These are phyloP conservation scores for Microbotryum intermedium DNA, from an alignment of 1,284 basidiomycete species.

Conservation along the genomic window DNA sequence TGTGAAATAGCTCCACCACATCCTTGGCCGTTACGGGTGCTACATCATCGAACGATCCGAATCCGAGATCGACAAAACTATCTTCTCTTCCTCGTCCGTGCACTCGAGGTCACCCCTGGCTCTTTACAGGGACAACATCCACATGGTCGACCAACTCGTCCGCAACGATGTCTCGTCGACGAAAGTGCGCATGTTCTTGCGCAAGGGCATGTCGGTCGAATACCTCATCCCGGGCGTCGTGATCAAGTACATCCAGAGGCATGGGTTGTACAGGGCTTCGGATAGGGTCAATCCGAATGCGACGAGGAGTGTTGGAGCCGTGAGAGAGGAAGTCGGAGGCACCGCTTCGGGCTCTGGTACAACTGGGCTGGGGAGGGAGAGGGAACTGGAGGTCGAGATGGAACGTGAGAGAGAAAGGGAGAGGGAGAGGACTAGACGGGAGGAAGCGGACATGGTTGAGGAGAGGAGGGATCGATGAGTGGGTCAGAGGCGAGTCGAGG, in stretches of 20 bases:
- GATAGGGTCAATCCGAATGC: background rate
- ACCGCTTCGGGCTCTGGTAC: background rate
- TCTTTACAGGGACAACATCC: constrained; percentile 64
- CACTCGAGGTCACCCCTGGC: constrained; percentile 29
- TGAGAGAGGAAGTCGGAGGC: background rate
- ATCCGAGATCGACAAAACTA: constrained; percentile 57
- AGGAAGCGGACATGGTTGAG: background rate
- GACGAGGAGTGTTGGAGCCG: background rate
- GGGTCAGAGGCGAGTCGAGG: too few relatives aligned
- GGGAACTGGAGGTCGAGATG: constrained; percentile 1
- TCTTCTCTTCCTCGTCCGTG: constrained; percentile 32
- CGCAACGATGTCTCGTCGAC: constrained; percentile 98
- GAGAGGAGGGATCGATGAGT: background rate
- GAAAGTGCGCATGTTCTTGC: constrained; percentile 80
- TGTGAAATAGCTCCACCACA: constrained; percentile 70
- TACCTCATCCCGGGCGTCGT: constrained; percentile 87
- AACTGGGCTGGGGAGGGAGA: background rate
- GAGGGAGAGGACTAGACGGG: constrained; percentile 5
- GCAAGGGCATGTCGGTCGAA: constrained; percentile 83
- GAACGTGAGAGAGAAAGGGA: constrained; percentile 3
- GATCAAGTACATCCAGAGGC: constrained; percentile 85
- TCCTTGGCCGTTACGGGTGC: constrained; percentile 86
- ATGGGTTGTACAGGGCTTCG: constrained; percentile 45
- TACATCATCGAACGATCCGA: constrained; percentile 93
- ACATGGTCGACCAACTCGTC: constrained; percentile 89